Percentiles rank a stretch among this genome's conserved stretches.
phyloP scores from a whole-genome alignment of 129 eudicot species.

The Artemisia tridentata region DNA sequence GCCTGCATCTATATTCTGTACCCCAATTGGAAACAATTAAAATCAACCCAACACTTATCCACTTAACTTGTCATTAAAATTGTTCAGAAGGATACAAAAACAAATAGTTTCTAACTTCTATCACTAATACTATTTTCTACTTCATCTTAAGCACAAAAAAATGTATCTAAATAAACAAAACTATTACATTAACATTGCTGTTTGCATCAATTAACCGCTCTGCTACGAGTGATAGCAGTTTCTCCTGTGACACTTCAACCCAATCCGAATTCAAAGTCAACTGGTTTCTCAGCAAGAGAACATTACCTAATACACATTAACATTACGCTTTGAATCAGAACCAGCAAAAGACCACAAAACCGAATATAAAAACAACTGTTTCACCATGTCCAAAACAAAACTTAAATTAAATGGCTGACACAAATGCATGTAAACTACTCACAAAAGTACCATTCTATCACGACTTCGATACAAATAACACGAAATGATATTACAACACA shows the following conservation, averaged over 20 bases:
- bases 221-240: conserved; percentile 78
- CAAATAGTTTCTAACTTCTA: neutral
- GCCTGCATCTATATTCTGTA: conserved; percentile 85
- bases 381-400: neutral
- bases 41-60: conserved; percentile 7
- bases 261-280: conserved; percentile 67
- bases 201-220: conserved; percentile 82
- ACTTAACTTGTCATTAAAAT: conserved; percentile 1
- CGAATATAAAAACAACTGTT: neutral
- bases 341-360: neutral
- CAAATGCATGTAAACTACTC: conserved; percentile 11
- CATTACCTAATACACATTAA: conserved; percentile 57
- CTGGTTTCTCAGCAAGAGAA: conserved; percentile 72
- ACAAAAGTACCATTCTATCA: conserved; percentile 8
- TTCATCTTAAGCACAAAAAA: neutral
- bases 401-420: neutral
- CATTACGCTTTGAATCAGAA: too few species aligned
- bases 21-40: conserved; percentile 25
- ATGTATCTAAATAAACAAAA: conserved; percentile 16
- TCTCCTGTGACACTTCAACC: conserved; percentile 84
- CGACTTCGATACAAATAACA: neutral
- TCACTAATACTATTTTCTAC: too few species aligned
- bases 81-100: neutral
- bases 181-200: conserved; percentile 60
- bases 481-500: neutral